phyloP scores from a whole-genome alignment of 2,329 filamentous ascomycete genomes.

The Cytospora piceicola region DNA sequence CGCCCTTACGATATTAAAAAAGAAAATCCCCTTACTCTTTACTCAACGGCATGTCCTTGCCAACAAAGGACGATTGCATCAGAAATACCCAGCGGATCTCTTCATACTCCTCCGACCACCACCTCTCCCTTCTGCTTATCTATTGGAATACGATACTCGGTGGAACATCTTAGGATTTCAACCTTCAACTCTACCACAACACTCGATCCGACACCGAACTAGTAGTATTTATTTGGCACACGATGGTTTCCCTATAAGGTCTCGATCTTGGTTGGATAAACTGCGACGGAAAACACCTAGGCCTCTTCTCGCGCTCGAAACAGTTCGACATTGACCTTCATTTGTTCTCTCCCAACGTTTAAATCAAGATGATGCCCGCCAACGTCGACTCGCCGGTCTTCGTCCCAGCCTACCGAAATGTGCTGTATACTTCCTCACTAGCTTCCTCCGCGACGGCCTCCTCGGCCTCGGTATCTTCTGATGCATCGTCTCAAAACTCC shows the following conservation, averaged over 20 bases:
- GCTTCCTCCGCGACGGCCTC: conserved; percentile 78
- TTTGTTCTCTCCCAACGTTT: conserved; percentile 16
- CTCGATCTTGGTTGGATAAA: conserved; percentile 20
- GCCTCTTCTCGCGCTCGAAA: conserved; percentile 27
- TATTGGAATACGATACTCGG: conserved; percentile 19
- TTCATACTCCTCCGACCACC: conserved; percentile 1
- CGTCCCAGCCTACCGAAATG: conserved; percentile 53
- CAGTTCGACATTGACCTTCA: conserved; percentile 29
- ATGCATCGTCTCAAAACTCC: conserved; percentile 70
- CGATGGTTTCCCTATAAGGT: conserved; percentile 27
- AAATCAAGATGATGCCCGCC: conserved; percentile 62
- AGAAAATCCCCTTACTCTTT: background rate
- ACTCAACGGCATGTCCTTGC: conserved; percentile 27
- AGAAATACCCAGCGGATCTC: conserved; percentile 29
- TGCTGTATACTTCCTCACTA: conserved; percentile 71
- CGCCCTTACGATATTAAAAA: conserved; percentile 23
- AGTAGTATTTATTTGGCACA: conserved; percentile 27
- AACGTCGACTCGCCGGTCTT: conserved; percentile 57
- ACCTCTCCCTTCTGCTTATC: conserved; percentile 1
- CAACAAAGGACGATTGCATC: conserved; percentile 27
- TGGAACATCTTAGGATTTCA: conserved; percentile 10
- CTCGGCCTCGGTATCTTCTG: conserved; percentile 77
- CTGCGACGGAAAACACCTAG: conserved; percentile 21
- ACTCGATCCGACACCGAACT: conserved; percentile 13
- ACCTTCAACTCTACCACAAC: conserved; percentile 13